Evolutionary conservation across 495 filamentous ascomycete species (phyloP).

Genomic region (Lasiosphaeria miniovina): DNA sequence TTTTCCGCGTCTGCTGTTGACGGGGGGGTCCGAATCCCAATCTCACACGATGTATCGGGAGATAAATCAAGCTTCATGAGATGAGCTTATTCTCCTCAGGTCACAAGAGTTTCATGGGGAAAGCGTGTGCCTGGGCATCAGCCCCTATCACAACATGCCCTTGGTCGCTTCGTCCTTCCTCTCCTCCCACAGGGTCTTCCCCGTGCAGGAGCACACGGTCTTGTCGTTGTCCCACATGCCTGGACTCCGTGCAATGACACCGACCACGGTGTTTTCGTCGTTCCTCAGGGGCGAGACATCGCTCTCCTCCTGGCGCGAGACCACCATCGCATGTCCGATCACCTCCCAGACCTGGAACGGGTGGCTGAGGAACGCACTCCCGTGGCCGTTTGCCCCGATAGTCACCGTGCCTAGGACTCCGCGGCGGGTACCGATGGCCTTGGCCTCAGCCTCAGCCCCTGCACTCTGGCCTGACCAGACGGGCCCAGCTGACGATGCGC

Average conservation of each 20-base stretch:
- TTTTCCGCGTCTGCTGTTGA: too few relatives aligned
- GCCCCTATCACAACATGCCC: conserved; percentile 69
- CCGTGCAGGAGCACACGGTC: conserved; percentile 89
- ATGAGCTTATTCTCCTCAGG: conserved; percentile 12
- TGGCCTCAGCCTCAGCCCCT: conserved; percentile 11
- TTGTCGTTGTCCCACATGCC: conserved; percentile 99
- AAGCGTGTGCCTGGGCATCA: not conserved
- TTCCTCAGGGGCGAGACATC: conserved; percentile 54
- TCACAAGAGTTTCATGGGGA: conserved; percentile 5
- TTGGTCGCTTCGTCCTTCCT: conserved; percentile 80
- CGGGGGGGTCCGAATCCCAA: too few relatives aligned
- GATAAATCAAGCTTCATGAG: not conserved
- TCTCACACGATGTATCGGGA: not conserved
- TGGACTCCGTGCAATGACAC: conserved; percentile 90
- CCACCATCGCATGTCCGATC: conserved; percentile 85
- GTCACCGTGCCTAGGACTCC: conserved; percentile 73
- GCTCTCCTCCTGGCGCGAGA: conserved; percentile 59
- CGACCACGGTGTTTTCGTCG: conserved; percentile 79
- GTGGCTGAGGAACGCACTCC: conserved; percentile 74
- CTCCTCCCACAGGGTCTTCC: conserved; percentile 98
- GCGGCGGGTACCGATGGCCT: conserved; percentile 35
- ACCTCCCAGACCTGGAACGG: conserved; percentile 90
- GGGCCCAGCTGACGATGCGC: conserved; percentile 74
- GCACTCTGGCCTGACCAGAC: conserved; percentile 59
- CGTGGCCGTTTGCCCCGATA: conserved; percentile 65